Evolutionary conservation across 257 asterid species (phyloP).

Genomic region (Ehretia macrophylla): DNA sequence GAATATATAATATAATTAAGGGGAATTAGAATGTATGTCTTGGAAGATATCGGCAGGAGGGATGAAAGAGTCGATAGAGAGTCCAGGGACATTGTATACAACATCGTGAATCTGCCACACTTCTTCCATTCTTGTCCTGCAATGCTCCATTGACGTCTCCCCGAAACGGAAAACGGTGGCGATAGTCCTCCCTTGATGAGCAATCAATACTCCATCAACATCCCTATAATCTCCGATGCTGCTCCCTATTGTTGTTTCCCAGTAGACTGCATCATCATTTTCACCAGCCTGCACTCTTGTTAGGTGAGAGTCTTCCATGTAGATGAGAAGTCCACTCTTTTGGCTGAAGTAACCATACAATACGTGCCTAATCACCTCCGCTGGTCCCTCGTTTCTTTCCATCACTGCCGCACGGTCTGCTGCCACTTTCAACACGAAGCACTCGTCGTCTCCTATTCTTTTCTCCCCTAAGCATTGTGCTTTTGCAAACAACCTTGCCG

Average conservation of each 20-base stretch:
- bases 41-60: slow-evolving; percentile 65
- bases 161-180: slow-evolving; percentile 81
- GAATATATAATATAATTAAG: no score
- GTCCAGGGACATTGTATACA: slow-evolving; percentile 65
- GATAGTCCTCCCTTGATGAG: slow-evolving; percentile 68
- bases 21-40: slow-evolving; percentile 24
- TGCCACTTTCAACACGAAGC: slow-evolving; percentile 79
- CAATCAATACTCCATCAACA: slow-evolving; percentile 61
- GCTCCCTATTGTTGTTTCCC: slow-evolving; percentile 92
- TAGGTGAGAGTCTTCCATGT: slow-evolving; percentile 84
- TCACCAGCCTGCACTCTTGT: slow-evolving; percentile 46
- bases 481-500: slow-evolving; percentile 55
- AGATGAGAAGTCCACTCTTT: slow-evolving; percentile 70
- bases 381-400: slow-evolving; percentile 81
- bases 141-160: slow-evolving; percentile 53
- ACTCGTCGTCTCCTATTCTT: slow-evolving; percentile 73
- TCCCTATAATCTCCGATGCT: slow-evolving; percentile 61
- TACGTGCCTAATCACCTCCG: slow-evolving; percentile 79
- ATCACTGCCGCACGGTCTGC: slow-evolving; percentile 68
- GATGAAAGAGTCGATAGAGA: slow-evolving; percentile 56
- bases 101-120: slow-evolving; percentile 62
- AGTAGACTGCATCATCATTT: slow-evolving; percentile 46
- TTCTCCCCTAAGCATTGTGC: slow-evolving; percentile 83
- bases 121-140: slow-evolving; percentile 71
- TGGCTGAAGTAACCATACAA: slow-evolving; percentile 88